These are phyloP conservation scores for Coemansia sp. DNA, from an alignment of 192 early-diverging fungal genomes.

Conservation along the genomic window DNA sequence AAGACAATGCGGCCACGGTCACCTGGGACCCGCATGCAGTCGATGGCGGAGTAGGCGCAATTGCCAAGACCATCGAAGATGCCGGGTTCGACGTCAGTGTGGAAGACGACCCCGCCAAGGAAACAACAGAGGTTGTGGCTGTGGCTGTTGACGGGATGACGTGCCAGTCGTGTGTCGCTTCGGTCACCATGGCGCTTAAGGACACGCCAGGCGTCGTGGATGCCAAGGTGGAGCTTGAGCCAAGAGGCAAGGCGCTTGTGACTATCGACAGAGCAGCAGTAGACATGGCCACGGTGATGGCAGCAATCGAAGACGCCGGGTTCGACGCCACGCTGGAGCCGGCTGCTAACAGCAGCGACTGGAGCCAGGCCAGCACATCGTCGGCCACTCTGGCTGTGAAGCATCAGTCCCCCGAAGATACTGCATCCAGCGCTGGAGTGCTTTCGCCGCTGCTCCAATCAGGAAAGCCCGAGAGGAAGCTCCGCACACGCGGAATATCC, in stretches of 20 bases:
- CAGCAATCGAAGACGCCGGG: constrained; percentile 64
- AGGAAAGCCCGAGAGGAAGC: constrained; percentile 7
- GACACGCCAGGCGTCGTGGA: constrained; percentile 55
- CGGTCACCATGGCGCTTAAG: constrained; percentile 62
- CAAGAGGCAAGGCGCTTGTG: constrained; percentile 57
- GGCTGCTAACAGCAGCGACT: neutral
- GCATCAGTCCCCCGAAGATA: neutral
- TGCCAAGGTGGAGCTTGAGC: constrained; percentile 59
- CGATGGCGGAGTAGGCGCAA: constrained; percentile 11
- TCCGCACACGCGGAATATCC: neutral
- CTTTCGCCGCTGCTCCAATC: constrained; percentile 8
- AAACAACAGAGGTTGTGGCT: neutral
- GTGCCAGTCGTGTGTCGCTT: constrained; percentile 78
- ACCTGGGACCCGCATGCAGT: constrained; percentile 48
- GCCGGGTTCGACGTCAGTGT: constrained; percentile 60
- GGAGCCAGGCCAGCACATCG: neutral
- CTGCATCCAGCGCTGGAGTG: neutral
- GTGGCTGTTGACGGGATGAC: constrained; percentile 66
- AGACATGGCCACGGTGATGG: constrained; percentile 45
- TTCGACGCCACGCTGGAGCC: constrained; percentile 54
- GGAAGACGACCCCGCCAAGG: neutral
- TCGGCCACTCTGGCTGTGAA: neutral
- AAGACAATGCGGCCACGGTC: constrained; percentile 57
- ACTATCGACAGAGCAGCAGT: constrained; percentile 52
- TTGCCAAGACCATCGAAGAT: constrained; percentile 59